Base-by-base conservation (phyloP, 352 stramenopile species). In the Globisporangium sylvaticum region DNA sequence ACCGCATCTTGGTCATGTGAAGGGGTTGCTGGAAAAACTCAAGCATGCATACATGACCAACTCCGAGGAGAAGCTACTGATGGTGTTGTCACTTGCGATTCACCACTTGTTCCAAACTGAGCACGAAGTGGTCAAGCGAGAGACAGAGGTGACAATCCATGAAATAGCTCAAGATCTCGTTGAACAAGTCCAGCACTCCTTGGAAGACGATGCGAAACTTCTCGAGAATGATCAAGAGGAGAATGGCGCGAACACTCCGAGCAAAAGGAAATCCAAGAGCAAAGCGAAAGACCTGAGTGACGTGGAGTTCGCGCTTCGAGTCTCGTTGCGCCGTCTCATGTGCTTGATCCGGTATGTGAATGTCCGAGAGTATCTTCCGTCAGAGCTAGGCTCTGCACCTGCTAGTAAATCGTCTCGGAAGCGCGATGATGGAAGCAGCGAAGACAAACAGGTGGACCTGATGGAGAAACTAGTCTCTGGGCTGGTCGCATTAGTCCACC, bases 61-160 rank as follows among this genome's bases (percentile, higher is more conserved):
- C 62, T 84, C 83, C 0, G 83, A 94, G 48, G 81, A 92, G 55
- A 74, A 70, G n/a, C 44, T 95, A 22, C 69, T 96, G n/a, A 79
- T 81, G 31, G 85, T 67, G 42, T 75, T 96, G 27, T 72, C 86
- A 3, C 64, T 88, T 24, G 87, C 85, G 5, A 78, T 96, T 52
- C 75, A 83, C 1, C 83, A 95, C 46, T 74, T 96, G 62, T 64
- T 82, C 31, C 75, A 89, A 68, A 88, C 78, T 8, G 81, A 91
- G 15, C 84, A 95, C 64, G 80, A 87, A 55, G 86, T 88, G 42
- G 70, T 94, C 24, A 92, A 91, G 73, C 80, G 87, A 25, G 87
- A 95, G 68, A 83, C 81, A 2, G 86, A 92, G 58, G 68, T 89
- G 31, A 81, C 89, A n/a, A 69, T 94, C 9, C 83, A 84, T 44